Evolutionary conservation across 768 basidiomycete genomes (phyloP), one percentile per base, ranked within the genome.

Genomic region (Neoboletus brunneissimus): DNA sequence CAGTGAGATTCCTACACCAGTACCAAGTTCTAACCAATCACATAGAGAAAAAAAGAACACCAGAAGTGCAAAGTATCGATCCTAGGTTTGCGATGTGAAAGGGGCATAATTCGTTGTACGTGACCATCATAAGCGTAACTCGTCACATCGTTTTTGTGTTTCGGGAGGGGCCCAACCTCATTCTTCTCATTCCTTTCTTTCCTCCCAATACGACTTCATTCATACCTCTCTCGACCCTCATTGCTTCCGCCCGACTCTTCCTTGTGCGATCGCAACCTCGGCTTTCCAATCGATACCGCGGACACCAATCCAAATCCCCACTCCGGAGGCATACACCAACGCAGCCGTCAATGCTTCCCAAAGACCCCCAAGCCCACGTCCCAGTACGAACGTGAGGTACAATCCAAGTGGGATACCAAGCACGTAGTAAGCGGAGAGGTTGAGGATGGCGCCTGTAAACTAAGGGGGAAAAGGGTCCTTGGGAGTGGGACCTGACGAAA

Each of bases 351-450:
- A 74, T 15, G 94, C 94, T 40, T 88, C 77, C 94, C 94, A 97
- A 16, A 97, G 79, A 0, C 94, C 94, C 20, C 77, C 74, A 13
- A 97, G 76, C 0, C 77, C 83, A 69, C 82, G 77, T 37, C 76
- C 69, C 12, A 67, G 68, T 49, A 74, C 75, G 75, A 94, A 93
- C 3, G 89, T 79, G 5, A 95, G 83, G 72, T 81, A 89, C 49
- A 93, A 72, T 15, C 91, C 94, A 44, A 91, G 76, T 0, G 94
- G 94, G 48, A 96, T 87, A 29, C 91, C 91, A 58, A 94, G 72
- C 54, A 87, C 71, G 63, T 96, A 94, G 72, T 94, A 94, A 3
- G 88, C 85, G 48, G 82, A 82, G 65, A 58, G 50, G 46, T 59
- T 59, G 41, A 94, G 77, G 12, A 94, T 49, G 0, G 93, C 92